Evolutionary conservation across 2,329 filamentous ascomycete species (phyloP), one percentile per base, ranked within the genome.

Genomic region (Neoscytalidium dimidiatum): DNA sequence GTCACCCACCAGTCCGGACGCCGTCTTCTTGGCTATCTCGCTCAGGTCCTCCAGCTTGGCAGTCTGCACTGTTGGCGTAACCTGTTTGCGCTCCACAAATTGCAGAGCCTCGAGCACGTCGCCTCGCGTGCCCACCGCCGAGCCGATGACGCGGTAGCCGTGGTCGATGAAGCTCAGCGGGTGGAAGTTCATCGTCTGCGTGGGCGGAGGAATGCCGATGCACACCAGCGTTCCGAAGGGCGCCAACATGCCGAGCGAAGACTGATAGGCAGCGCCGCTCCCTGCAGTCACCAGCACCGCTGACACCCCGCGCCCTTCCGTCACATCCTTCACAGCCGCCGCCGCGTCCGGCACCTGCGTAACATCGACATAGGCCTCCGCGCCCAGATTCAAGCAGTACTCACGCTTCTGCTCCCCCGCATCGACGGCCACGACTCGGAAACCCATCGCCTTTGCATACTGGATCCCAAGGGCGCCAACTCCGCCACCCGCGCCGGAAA

Each of bases 381-480:
- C 84, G 3, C 85, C 85, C 71, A 85, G 80, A 57, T 79, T 74
- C 57, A 82, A 62, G 14, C 79, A 79, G 0, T 86, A 71, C 77
- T 3, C 84, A 84, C 0, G 79, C 8, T 70, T 66, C 65, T 78
- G 76, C 5, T 76, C 77, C 17, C 76, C 75, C 8, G 71, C 82
- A 66, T 87, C 85, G 26, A 87, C 79, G 14, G 85, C 85, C 53
- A 87, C 83, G 2, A 84, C 79, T 3, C 84, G 78, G 73, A 86
- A 81, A 0, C 85, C 71, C 77, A 79, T 79, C 7, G 75, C 77
- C 67, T 76, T 78, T 19, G 77, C 77, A 3, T 78, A 69, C 66
- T 79, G 85, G 1, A 88, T 81, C 6, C 85, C 85, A 68, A 86
- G 84, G 66, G 86, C 84, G 3, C 85, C 85, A 3, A 87, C 85